Evolutionary conservation across 129 eudicot species (phyloP), one percentile per base, ranked within the genome.

Genomic region (Erigeron canadensis): DNA sequence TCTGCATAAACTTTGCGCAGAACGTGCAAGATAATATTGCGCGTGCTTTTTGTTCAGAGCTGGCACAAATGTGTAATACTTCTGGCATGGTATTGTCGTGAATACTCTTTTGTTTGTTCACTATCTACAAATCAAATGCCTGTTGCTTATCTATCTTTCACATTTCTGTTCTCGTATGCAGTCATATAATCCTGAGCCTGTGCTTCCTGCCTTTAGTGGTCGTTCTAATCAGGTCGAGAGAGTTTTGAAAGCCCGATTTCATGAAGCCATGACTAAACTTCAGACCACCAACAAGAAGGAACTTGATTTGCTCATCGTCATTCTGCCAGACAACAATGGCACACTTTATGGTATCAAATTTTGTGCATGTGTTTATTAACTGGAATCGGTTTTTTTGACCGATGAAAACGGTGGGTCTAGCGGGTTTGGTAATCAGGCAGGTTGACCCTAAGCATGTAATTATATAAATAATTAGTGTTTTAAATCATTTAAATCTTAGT

Each of bases 321-420:
- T 95, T 65, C 83, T 95, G 17, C 99, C 99, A 6, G 99, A 95
- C 74, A 87, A 90, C 65, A 95, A 95, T 65, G 96, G 97, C 63
- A 76, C 93, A 10, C 94, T 95, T 46, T 95, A 95, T 78, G 99
- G 99, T 94, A 84, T 19, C 41, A 51, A 50, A 6, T 37, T 19
- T 56, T 8, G 40, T 16, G 13, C 17, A 12, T 67, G 41, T 10
- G 51, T 4, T 7, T 15, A 12, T 67, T 19, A 5, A 19, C 38
- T 43, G 13, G 51, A 53, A 8, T 72, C 43, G 3, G 11, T 18
- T 37, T 67, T 8, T 41, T 19, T 69, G 13, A 37, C 10, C 22
- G 64, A 19, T 69, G 12, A 65, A 65, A 65, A 58, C 12, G 16
- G 41, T 19, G 5, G 6, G 2, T 68, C 23, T 15, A 39, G 59